Evolutionary conservation across 306 rosid species (phyloP).

Genomic region (Begonia loranthoides): DNA sequence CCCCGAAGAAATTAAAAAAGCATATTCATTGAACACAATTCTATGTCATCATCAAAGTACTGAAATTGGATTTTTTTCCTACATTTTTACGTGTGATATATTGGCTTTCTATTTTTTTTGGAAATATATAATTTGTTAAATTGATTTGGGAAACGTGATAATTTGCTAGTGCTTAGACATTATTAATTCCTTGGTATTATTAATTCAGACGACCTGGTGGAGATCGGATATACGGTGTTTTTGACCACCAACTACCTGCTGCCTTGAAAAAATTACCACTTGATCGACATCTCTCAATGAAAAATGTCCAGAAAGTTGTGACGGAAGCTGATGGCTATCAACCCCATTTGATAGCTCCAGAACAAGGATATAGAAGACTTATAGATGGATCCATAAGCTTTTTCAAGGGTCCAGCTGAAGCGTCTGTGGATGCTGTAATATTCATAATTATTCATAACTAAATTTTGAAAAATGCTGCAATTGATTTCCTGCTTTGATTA

Average conservation of each 20-base stretch:
- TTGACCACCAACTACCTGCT: constrained; percentile 92
- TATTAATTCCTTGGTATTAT: too few species aligned
- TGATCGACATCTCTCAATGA: constrained; percentile 80
- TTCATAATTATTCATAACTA: constrained; percentile 7
- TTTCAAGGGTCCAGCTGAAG: constrained; percentile 99
- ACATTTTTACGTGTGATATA: too few species aligned
- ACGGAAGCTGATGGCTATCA: constrained; percentile 98
- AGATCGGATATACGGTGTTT: constrained; percentile 92
- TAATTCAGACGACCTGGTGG: constrained; percentile 86
- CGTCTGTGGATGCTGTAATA: constrained; percentile 96
- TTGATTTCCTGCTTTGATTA: background rate
- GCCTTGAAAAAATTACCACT: constrained; percentile 92
- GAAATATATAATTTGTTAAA: too few species aligned
- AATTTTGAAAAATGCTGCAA: background rate
- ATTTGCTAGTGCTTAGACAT: too few species aligned
- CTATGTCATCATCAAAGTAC: too few species aligned
- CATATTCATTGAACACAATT: too few species aligned
- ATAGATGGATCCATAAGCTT: constrained; percentile 86
- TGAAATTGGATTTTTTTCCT: too few species aligned
- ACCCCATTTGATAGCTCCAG: constrained; percentile 98
- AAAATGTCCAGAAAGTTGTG: constrained; percentile 89
- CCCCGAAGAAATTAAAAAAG: too few species aligned
- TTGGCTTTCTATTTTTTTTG: too few species aligned
- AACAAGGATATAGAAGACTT: constrained; percentile 96
- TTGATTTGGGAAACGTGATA: too few species aligned